Evolutionary conservation across 345 rosid species (phyloP).

Genomic region (Arabidopsis thaliana): DNA sequence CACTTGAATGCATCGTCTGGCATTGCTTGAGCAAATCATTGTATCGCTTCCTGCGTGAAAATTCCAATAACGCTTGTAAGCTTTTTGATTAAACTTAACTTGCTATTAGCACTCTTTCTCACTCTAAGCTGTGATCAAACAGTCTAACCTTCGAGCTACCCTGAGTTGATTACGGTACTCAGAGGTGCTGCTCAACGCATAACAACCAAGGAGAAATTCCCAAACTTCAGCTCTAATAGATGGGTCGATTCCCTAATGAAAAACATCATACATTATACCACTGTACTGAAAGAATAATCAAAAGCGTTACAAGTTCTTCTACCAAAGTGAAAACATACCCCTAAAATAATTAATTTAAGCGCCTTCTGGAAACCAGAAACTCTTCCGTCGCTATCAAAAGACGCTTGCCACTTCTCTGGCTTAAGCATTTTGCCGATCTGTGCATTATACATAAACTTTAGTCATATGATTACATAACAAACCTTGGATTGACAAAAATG

Average conservation of each 20-base stretch:
- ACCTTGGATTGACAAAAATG: background rate
- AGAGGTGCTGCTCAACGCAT: slow-evolving; percentile 72
- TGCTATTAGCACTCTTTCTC: background rate
- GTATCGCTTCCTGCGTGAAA: slow-evolving; percentile 67
- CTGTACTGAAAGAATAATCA: background rate
- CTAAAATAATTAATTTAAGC: slow-evolving; percentile 72
- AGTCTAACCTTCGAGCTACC: slow-evolving; percentile 68
- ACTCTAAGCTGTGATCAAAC: slow-evolving; percentile 4
- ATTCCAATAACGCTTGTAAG: slow-evolving; percentile 4
- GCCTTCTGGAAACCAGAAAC: slow-evolving; percentile 77
- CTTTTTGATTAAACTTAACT: slow-evolving; percentile 2
- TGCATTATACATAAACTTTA: slow-evolving; percentile 29
- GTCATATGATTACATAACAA: slow-evolving; percentile 3
- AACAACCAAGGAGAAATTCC: slow-evolving; percentile 96
- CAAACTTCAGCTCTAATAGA: slow-evolving; percentile 92
- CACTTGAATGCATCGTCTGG: slow-evolving; percentile 86
- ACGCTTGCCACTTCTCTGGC: slow-evolving; percentile 84
- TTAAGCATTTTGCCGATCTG: slow-evolving; percentile 87
- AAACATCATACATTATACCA: slow-evolving; percentile 38
- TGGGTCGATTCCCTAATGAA: slow-evolving; percentile 82
- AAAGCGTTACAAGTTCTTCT: background rate
- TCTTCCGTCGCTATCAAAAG: slow-evolving; percentile 82
- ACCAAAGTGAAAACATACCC: slow-evolving; percentile 58
- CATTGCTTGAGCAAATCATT: slow-evolving; percentile 74
- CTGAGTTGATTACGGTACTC: slow-evolving; percentile 78